Evolutionary conservation across 495 filamentous ascomycete species (phyloP).

Genomic region (Talaromyces wortmannii): DNA sequence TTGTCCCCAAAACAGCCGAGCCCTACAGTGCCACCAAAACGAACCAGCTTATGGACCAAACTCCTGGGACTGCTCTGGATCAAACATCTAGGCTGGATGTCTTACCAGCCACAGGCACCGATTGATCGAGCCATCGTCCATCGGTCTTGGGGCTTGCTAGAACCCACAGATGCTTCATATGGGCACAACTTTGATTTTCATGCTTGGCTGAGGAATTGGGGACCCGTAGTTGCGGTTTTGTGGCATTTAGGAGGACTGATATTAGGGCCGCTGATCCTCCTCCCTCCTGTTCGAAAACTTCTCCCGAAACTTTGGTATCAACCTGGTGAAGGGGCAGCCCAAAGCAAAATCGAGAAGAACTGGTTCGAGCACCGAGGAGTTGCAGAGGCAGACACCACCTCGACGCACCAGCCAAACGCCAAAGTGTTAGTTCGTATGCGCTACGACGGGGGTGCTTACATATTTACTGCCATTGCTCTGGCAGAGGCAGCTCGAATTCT

Average conservation of each 20-base stretch:
- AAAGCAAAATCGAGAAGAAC: slow-evolving; percentile 49
- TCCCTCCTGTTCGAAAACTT: slow-evolving; percentile 49
- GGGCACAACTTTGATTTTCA: slow-evolving; percentile 66
- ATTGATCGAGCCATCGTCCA: slow-evolving; percentile 61
- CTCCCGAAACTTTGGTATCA: slow-evolving; percentile 45
- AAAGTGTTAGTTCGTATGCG: slow-evolving; percentile 50
- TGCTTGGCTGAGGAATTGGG: slow-evolving; percentile 58
- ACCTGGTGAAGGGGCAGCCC: slow-evolving; percentile 61
- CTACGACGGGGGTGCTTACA: slow-evolving; percentile 61
- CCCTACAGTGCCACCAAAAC: not conserved
- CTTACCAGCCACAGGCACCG: not conserved
- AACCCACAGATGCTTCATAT: slow-evolving; percentile 43
- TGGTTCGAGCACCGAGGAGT: slow-evolving; percentile 59
- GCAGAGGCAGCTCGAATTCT: slow-evolving; percentile 67
- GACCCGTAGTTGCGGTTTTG: slow-evolving; percentile 45
- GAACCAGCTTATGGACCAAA: not conserved
- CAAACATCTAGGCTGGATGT: not conserved
- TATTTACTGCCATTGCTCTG: slow-evolving; percentile 59
- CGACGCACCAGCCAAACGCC: slow-evolving; percentile 20
- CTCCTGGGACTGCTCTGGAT: not conserved
- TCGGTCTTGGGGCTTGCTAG: slow-evolving; percentile 67
- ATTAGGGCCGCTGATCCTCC: slow-evolving; percentile 41
- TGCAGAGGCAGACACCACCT: slow-evolving; percentile 47
- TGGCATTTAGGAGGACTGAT: slow-evolving; percentile 51
- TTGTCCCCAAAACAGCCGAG: slow-evolving; percentile 17